These are phyloP conservation scores for Pseudevernia furfuracea DNA, from an alignment of 495 filamentous ascomycete species.

Conservation along the genomic window DNA sequence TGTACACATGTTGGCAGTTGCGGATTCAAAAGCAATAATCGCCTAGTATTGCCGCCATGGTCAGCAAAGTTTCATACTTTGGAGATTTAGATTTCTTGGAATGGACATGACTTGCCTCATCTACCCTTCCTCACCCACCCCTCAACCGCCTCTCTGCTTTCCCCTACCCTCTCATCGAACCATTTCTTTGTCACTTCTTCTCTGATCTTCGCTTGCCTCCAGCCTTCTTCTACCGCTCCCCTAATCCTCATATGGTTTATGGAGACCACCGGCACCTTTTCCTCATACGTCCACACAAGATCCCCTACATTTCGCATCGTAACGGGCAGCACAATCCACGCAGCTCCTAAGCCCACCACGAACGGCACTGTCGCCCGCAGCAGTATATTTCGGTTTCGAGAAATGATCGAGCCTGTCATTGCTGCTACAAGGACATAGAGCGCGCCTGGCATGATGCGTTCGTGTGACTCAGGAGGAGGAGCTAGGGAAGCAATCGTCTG, in stretches of 20 bases:
- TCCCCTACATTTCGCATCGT: constrained; percentile 80
- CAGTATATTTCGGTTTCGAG: constrained; percentile 75
- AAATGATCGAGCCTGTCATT: constrained; percentile 86
- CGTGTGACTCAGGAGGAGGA: constrained; percentile 69
- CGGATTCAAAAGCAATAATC: neutral
- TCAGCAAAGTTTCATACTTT: neutral
- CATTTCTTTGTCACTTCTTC: constrained; percentile 58
- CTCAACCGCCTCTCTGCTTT: constrained; percentile 67
- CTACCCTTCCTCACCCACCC: constrained; percentile 85
- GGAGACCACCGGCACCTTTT: constrained; percentile 69
- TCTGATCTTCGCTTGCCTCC: constrained; percentile 62
- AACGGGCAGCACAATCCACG: constrained; percentile 64
- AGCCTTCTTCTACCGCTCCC: constrained; percentile 58
- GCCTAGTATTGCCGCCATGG: neutral
- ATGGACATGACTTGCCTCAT: constrained; percentile 27
- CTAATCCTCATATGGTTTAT: constrained; percentile 64
- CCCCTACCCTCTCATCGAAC: constrained; percentile 69
- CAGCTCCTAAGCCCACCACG: constrained; percentile 63
- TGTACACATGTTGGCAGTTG: neutral
- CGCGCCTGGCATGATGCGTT: constrained; percentile 74
- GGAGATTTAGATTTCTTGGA: neutral
- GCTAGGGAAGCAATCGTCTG: constrained; percentile 78
- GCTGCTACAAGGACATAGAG: constrained; percentile 86
- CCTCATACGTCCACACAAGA: constrained; percentile 82
- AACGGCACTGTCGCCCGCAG: constrained; percentile 65